Conservation (phyloP, 805 yeast genomes). For the Maudiozyma bulderi region DNA sequence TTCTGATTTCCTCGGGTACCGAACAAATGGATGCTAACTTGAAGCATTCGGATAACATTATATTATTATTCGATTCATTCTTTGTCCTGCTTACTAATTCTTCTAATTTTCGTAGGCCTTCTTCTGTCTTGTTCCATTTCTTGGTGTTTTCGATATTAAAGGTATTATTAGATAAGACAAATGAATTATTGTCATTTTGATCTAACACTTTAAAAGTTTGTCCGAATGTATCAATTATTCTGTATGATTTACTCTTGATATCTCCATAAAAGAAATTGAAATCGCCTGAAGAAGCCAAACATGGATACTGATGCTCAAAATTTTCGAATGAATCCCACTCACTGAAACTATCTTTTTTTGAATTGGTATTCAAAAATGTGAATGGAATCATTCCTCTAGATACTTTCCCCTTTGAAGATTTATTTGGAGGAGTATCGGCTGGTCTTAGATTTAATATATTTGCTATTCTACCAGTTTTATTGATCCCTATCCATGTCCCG, state of each 20-base stretch:
- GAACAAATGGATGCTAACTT: conserved; percentile 42
- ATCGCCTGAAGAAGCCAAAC: conserved; percentile 18
- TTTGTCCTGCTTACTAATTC: conserved; percentile 21
- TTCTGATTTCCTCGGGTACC: conserved; percentile 24
- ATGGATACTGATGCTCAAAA: conserved; percentile 14
- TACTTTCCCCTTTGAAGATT: conserved; percentile 3
- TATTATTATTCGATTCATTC: conserved; percentile 24
- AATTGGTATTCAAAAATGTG: conserved; percentile 28
- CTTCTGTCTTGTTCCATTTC: conserved; percentile 63
- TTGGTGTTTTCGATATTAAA: conserved; percentile 12
- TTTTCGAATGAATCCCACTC: conserved; percentile 24
- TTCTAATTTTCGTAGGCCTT: conserved; percentile 42
- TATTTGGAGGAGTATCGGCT: conserved; percentile 21
- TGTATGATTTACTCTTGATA: conserved; percentile 13
- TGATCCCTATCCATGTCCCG: conserved; percentile 89
- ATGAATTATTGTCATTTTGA: conserved; percentile 8
- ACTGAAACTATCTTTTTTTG: conserved; percentile 8
- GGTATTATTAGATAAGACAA: conserved; percentile 28
- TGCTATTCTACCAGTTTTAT: conserved; percentile 49
- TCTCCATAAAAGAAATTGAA: conserved; percentile 34
- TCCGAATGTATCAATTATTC: conserved; percentile 22
- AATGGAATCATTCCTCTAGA: conserved; percentile 42
- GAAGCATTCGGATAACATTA: conserved; percentile 39
- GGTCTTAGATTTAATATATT: conserved; percentile 63
- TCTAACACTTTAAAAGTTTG: conserved; percentile 25